phyloP scores from a whole-genome alignment of 495 filamentous ascomycete species.

The Neurospora sp. region DNA sequence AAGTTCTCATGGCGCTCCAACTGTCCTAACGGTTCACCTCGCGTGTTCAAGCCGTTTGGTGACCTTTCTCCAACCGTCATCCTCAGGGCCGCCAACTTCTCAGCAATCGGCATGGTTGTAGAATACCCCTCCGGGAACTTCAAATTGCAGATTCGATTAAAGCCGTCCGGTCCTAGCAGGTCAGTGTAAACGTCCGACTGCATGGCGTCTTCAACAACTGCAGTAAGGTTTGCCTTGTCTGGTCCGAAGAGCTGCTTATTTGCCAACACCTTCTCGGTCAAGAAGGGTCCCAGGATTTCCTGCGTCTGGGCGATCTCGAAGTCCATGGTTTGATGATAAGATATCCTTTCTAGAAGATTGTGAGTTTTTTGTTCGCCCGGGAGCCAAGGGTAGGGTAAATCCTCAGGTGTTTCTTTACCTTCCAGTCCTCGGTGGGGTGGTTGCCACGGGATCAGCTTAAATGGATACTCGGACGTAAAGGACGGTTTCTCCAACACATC shows the following conservation, averaged over 20 bases:
- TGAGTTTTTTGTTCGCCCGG: background rate
- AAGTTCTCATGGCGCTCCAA: slow-evolving; percentile 34
- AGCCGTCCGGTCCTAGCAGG: background rate
- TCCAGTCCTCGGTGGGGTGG: slow-evolving; percentile 34
- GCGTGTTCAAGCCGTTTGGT: background rate
- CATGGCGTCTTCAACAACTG: slow-evolving; percentile 26
- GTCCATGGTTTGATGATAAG: slow-evolving; percentile 35
- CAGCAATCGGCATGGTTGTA: slow-evolving; percentile 14
- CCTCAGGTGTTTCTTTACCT: slow-evolving; percentile 19
- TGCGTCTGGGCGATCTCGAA: slow-evolving; percentile 34
- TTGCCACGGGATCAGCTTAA: slow-evolving; percentile 38
- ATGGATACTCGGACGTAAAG: slow-evolving; percentile 38
- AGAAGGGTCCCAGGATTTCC: slow-evolving; percentile 32
- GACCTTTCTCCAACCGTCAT: slow-evolving; percentile 15
- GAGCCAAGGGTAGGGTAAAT: slow-evolving; percentile 6
- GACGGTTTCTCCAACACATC: slow-evolving; percentile 56
- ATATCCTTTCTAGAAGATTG: slow-evolving; percentile 23
- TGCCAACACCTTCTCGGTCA: slow-evolving; percentile 31
- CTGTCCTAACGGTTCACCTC: slow-evolving; percentile 24
- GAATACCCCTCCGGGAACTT: slow-evolving; percentile 20
- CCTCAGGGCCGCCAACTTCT: slow-evolving; percentile 29
- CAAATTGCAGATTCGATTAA: background rate
- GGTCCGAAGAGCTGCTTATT: slow-evolving; percentile 36
- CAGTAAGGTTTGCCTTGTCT: slow-evolving; percentile 20
- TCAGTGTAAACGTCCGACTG: background rate